phyloP scores from a whole-genome alignment of 2,329 filamentous ascomycete genomes.

The Pyrenophora graminea region DNA sequence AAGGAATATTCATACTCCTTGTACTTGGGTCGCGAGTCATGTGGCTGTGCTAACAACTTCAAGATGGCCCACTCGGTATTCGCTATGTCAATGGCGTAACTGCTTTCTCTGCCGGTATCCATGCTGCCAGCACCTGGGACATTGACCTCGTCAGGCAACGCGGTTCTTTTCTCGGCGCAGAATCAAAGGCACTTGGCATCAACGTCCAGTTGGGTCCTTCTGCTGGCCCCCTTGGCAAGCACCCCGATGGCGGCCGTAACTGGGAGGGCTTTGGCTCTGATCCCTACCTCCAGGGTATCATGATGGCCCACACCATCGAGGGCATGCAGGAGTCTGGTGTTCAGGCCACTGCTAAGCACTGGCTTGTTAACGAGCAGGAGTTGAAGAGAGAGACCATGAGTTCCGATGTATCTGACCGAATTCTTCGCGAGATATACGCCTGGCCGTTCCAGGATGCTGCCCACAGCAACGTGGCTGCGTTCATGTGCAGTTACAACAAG shows the following conservation, averaged over 20 bases:
- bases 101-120: constrained; percentile 48
- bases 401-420: constrained; percentile 71
- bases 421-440: constrained; percentile 74
- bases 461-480: constrained; percentile 62
- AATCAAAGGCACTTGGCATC: constrained; percentile 50
- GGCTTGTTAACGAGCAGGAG: constrained; percentile 71
- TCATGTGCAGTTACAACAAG: constrained; percentile 53
- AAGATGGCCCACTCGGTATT: constrained; percentile 48
- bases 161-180: constrained; percentile 43
- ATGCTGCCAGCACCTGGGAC: constrained; percentile 48
- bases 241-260: constrained; percentile 50
- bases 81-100: constrained; percentile 45
- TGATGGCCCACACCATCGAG: constrained; percentile 50
- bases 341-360: constrained; percentile 52
- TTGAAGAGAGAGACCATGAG: constrained; percentile 50
- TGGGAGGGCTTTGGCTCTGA: constrained; percentile 57
- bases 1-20: no score
- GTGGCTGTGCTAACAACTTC: constrained; percentile 6
- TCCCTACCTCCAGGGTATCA: constrained; percentile 53
- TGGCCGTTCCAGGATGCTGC: constrained; percentile 80
- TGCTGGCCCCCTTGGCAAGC: constrained; percentile 47
- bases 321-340: constrained; percentile 53
- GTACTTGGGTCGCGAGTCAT: no score
- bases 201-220: constrained; percentile 52
- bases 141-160: constrained; percentile 40